Base-by-base conservation (phyloP, 106 monocot genomes). In the Ottelia alismoides region DNA sequence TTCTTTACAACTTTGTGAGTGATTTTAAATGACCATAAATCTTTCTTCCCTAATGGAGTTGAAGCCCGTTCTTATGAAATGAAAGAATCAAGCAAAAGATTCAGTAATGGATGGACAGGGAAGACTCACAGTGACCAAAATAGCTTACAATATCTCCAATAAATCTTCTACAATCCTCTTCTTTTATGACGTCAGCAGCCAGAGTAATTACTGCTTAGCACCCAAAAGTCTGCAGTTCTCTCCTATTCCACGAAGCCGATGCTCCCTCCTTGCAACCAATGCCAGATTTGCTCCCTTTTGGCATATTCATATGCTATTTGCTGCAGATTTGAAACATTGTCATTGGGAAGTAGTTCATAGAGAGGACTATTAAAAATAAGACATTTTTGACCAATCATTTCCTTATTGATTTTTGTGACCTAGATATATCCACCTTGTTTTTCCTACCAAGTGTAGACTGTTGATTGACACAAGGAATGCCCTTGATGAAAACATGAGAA, bases 271-370 rank as follows among this genome's bases (percentile, higher is more conserved):
- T 4, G 91, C 91, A 23, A 91, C 78, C 31, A 91, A 45, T 10
- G 85, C 91, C 53, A 91, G 27, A 54, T 80, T 83, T n/a, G 84
- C 80, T 31, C 76, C 63, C 56, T 71, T 53, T 31, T 71, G 18
- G 90, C 84, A 58, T 91, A 91, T 31, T 84, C 84, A 28, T 91
- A 91, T n/a, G 81, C 84, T 65, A 91, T 67, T 75, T 84, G 80
- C 90, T 90, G 77, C 70, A 80, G 17, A n/a, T 25, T 21, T 49
- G 12, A 11, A 28, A 35, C 28, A 0, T 16, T 45, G 1, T 9
- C 27, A 3, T n/a, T n/a, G n/a, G n/a, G n/a, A n/a, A n/a, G n/a
- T n/a, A n/a, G n/a, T n/a, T n/a, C n/a, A n/a, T n/a, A n/a, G n/a
- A 22, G 18, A 22, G 22, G 20, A 20, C 17, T 11, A 27, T 6